A percentile compares a stretch with the other conserved stretches of the same genome.
These are phyloP conservation scores for Fusarium sp. DNA, from an alignment of 2,329 filamentous ascomycete genomes.

Conservation along the genomic window DNA sequence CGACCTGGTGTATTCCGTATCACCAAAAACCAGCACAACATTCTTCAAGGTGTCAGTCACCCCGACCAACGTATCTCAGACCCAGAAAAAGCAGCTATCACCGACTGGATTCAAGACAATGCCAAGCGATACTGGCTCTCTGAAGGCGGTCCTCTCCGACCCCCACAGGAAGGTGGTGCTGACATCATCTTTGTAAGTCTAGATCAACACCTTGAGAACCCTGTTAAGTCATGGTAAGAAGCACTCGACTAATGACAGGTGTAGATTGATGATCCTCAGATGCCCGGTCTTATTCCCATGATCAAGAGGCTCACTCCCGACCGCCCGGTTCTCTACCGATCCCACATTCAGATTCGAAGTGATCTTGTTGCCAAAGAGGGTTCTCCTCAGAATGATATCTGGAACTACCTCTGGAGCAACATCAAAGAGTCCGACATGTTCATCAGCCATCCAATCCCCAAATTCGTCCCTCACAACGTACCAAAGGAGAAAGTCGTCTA, in stretches of 20 bases:
- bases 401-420: slow-evolving; percentile 79
- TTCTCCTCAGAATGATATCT: slow-evolving; percentile 78
- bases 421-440: slow-evolving; percentile 81
- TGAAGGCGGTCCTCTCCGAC: slow-evolving; percentile 73
- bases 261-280: slow-evolving; percentile 84
- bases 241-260: not conserved
- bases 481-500: slow-evolving; percentile 76
- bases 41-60: slow-evolving; percentile 81
- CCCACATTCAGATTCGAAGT: slow-evolving; percentile 84
- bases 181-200: slow-evolving; percentile 75
- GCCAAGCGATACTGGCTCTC: slow-evolving; percentile 80
- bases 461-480: slow-evolving; percentile 79
- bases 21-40: slow-evolving; percentile 91
- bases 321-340: slow-evolving; percentile 83
- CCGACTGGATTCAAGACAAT: slow-evolving; percentile 80
- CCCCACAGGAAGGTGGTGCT: slow-evolving; percentile 76
- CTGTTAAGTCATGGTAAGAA: not conserved
- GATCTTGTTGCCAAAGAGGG: slow-evolving; percentile 74
- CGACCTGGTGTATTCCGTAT: slow-evolving; percentile 83
- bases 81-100: slow-evolving; percentile 72
- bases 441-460: slow-evolving; percentile 82
- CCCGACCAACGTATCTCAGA: slow-evolving; percentile 73
- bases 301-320: slow-evolving; percentile 78
- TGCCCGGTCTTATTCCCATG: slow-evolving; percentile 81
- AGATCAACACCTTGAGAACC: not conserved